These are phyloP conservation scores for Aegilops bicornis DNA, from an alignment of 176 grass and related monocot genomes.

Conservation along the genomic window DNA sequence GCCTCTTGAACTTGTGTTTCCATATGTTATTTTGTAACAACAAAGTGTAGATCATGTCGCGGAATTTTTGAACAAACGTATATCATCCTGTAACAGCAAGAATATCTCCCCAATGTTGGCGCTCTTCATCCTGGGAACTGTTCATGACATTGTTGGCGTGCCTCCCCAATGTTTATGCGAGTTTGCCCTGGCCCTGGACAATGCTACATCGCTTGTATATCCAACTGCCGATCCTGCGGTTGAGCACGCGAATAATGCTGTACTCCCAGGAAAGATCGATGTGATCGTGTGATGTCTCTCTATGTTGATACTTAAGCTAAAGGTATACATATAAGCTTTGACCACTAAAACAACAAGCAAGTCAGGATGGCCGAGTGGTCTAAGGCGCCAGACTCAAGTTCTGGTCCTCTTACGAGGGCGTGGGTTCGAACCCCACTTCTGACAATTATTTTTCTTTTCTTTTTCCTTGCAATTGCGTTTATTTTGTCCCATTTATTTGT, in stretches of 20 bases:
- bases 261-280: no score
- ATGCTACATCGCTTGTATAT: not conserved
- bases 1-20: constrained; percentile 14
- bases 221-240: not conserved
- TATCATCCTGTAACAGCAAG: not conserved
- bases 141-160: not conserved
- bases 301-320: no score
- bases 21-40: constrained; percentile 27
- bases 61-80: constrained; percentile 24
- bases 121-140: not conserved
- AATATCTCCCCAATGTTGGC: no score
- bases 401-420: constrained; percentile 89
- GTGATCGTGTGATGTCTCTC: no score
- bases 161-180: not conserved
- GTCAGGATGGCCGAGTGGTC: constrained; percentile 99
- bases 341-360: fast-evolving
- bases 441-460: constrained; percentile 11
- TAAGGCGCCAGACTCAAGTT: constrained; percentile 99
- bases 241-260: not conserved
- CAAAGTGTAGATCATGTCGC: constrained; percentile 32
- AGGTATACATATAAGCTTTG: no score
- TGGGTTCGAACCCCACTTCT: constrained; percentile 95
- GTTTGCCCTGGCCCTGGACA: not conserved
- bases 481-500: no score
- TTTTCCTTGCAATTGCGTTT: no score